phyloP scores from a whole-genome alignment of 2,329 filamentous ascomycete genomes.

The Claviceps purpurea region DNA sequence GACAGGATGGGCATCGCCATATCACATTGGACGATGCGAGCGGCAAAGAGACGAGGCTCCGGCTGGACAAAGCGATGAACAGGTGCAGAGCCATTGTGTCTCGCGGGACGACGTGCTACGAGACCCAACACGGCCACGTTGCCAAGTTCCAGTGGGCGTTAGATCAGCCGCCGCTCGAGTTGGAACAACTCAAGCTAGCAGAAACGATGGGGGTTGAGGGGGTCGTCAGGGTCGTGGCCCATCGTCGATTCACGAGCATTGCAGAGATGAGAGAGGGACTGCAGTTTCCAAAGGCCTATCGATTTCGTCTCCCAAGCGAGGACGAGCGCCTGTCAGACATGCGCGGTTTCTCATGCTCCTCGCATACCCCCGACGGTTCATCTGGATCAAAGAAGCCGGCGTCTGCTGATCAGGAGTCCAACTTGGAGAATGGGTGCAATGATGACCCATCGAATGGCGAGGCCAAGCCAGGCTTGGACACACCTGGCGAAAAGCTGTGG shows the following conservation, averaged over 20 bases:
- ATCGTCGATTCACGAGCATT: constrained; percentile 8
- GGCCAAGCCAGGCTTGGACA: constrained; percentile 7
- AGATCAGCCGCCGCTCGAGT: constrained; percentile 6
- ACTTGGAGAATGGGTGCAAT: background rate
- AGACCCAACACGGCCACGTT: constrained; percentile 3
- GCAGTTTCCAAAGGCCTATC: constrained; percentile 1
- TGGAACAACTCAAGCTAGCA: constrained; percentile 7
- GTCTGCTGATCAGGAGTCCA: constrained; percentile 7
- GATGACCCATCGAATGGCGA: too few relatives aligned
- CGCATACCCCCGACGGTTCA: constrained; percentile 3
- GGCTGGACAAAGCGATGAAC: constrained; percentile 4
- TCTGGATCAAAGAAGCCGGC: constrained; percentile 6
- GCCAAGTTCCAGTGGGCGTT: constrained; percentile 10
- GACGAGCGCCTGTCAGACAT: background rate
- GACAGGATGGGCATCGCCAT: background rate
- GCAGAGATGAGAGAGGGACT: constrained; percentile 6
- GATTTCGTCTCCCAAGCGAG: constrained; percentile 3
- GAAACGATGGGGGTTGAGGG: constrained; percentile 8
- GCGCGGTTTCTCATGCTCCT: constrained; percentile 3
- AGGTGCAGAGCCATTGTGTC: constrained; percentile 9
- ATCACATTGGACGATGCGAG: constrained; percentile 2
- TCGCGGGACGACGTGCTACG: constrained; percentile 9
- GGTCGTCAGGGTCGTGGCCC: constrained; percentile 7
- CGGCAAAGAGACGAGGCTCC: constrained; percentile 1
- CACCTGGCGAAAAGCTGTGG: constrained; percentile 4